phyloP scores from a whole-genome alignment of 768 basidiomycete genomes.

The Filobasidium wieringae region DNA sequence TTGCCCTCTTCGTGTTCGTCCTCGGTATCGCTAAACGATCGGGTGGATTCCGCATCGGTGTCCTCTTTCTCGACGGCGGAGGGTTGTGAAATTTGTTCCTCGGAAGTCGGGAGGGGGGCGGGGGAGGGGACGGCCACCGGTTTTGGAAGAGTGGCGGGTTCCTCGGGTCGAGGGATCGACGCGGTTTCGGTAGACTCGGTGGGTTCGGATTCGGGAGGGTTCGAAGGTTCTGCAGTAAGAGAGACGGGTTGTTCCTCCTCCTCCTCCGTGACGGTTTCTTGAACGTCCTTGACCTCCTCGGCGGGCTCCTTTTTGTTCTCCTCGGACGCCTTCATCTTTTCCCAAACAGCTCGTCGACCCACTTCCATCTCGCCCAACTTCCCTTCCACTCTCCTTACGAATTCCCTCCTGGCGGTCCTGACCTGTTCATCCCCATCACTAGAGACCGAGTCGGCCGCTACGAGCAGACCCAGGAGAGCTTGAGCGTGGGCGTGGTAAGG shows the following conservation, averaged over 20 bases:
- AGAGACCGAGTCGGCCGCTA: conserved; percentile 56
- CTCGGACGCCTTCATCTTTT: neutral
- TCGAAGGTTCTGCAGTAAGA: neutral
- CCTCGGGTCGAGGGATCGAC: neutral
- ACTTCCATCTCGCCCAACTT: conserved; percentile 42
- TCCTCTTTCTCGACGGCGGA: neutral
- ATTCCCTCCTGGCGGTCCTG: conserved; percentile 44
- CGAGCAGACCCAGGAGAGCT: conserved; percentile 49
- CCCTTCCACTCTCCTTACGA: conserved; percentile 49
- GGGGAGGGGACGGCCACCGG: neutral
- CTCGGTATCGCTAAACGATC: neutral
- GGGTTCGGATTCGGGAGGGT: neutral
- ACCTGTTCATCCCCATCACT: conserved; percentile 50
- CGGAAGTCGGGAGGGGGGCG: neutral
- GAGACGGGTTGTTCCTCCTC: neutral
- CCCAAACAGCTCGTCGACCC: conserved; percentile 4
- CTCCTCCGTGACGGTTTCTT: neutral
- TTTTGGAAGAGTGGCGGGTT: neutral
- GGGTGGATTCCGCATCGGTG: neutral
- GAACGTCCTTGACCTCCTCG: neutral
- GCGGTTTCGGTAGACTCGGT: neutral
- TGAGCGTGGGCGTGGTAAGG: conserved; percentile 53
- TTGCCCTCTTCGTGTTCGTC: neutral
- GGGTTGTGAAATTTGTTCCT: neutral
- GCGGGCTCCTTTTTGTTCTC: neutral